A percentile compares a stretch with the other conserved stretches of the same genome.
Conservation (phyloP, 805 yeast species). For the Torulaspora quercuum region DNA sequence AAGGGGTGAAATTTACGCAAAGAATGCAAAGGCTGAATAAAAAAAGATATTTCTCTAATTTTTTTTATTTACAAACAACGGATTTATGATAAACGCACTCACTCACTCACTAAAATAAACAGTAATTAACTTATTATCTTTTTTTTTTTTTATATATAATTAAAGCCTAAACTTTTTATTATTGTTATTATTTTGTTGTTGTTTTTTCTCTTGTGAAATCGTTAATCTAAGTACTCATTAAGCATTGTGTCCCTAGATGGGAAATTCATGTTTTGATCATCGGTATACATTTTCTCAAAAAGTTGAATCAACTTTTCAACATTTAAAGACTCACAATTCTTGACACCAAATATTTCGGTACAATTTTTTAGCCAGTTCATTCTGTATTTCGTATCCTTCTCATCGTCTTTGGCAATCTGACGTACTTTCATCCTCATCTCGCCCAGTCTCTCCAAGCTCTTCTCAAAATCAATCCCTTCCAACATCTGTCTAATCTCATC, state of each 20-base stretch:
- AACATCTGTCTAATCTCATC: slow-evolving; percentile 26
- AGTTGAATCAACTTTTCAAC: slow-evolving; percentile 20
- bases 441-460: slow-evolving; percentile 27
- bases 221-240: slow-evolving; percentile 9
- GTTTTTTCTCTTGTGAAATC: not conserved
- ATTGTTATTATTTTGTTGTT: slow-evolving; percentile 2
- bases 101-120: too few species aligned
- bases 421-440: slow-evolving; percentile 26
- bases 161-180: not conserved
- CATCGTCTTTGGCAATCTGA: slow-evolving; percentile 11
- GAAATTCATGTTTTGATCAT: slow-evolving; percentile 14
- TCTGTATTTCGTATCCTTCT: slow-evolving; percentile 25
- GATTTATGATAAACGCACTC: slow-evolving; percentile 12
- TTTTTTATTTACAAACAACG: slow-evolving; percentile 8
- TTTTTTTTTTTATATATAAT: slow-evolving; percentile 4
- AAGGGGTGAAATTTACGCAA: slow-evolving; percentile 35
- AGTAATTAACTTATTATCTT: slow-evolving; percentile 1
- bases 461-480: slow-evolving; percentile 22
- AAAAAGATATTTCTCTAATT: not conserved
- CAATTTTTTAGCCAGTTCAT: slow-evolving; percentile 35
- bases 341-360: slow-evolving; percentile 32
- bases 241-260: slow-evolving; percentile 16
- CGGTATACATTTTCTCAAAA: slow-evolving; percentile 24
- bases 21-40: slow-evolving; percentile 17
- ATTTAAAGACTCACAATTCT: slow-evolving; percentile 27